Conservation (phyloP, 306 rosid species). For the Herpetospermum pedunculosum region DNA sequence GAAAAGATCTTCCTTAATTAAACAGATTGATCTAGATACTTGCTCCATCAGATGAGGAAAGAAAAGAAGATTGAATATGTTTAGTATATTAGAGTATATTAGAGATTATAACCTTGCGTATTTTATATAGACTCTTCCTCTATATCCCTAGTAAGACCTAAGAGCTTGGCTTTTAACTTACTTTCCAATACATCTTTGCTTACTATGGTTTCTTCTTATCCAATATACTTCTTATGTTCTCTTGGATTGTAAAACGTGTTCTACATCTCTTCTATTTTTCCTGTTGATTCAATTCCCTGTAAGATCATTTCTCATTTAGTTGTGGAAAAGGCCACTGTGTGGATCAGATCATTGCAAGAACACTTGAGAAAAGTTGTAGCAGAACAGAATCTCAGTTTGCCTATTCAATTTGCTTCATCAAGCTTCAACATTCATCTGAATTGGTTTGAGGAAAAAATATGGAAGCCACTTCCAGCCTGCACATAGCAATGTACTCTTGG, state of each 20-base stretch:
- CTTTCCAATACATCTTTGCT: not conserved
- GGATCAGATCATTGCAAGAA: not conserved
- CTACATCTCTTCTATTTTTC: not conserved
- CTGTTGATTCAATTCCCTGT: not conserved
- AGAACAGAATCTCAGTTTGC: not conserved
- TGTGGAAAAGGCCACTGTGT: not conserved
- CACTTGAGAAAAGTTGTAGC: too few relatives aligned
- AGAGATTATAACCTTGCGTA: too few relatives aligned
- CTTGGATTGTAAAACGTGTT: not conserved
- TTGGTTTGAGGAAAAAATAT: too few relatives aligned
- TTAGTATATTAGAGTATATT: too few relatives aligned
- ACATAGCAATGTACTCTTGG: constrained; percentile 44
- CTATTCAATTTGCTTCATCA: not conserved
- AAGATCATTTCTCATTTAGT: not conserved
- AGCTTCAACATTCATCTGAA: not conserved
- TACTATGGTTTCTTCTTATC: not conserved
- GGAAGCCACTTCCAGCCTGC: not conserved
- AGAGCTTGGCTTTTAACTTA: too few relatives aligned
- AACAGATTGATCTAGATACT: not conserved
- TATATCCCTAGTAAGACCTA: not conserved
- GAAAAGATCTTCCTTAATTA: too few relatives aligned
- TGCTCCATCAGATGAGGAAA: too few relatives aligned
- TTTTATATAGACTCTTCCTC: too few relatives aligned
- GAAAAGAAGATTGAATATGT: too few relatives aligned
- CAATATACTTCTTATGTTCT: not conserved